phyloP scores from a whole-genome alignment of 805 yeast species.

The Suhomyces emberorum region DNA sequence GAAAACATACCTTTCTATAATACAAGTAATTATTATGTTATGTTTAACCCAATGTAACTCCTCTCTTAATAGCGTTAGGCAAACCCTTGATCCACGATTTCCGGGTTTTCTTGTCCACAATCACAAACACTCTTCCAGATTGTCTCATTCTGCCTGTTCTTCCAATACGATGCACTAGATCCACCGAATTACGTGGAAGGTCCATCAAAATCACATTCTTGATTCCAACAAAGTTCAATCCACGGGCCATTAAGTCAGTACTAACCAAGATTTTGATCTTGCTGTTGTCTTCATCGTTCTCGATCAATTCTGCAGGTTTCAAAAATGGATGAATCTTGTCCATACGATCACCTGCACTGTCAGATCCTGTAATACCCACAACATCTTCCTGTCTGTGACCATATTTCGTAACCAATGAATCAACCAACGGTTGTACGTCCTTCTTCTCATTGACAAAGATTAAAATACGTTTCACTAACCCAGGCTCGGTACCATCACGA shows the following conservation, averaged over 20 bases:
- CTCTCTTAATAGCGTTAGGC: slow-evolving; percentile 62
- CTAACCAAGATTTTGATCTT: slow-evolving; percentile 70
- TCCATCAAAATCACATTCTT: slow-evolving; percentile 82
- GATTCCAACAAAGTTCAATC: slow-evolving; percentile 79
- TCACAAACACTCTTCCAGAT: slow-evolving; percentile 80
- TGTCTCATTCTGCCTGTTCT: slow-evolving; percentile 92
- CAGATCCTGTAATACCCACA: slow-evolving; percentile 64
- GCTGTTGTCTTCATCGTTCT: slow-evolving; percentile 24
- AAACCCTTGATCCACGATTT: slow-evolving; percentile 81
- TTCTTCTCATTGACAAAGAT: slow-evolving; percentile 80
- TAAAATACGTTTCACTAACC: slow-evolving; percentile 71
- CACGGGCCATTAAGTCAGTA: slow-evolving; percentile 88
- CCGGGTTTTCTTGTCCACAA: slow-evolving; percentile 64
- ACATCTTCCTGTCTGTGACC: slow-evolving; percentile 45
- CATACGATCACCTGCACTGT: slow-evolving; percentile 57
- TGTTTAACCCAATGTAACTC: slow-evolving; percentile 28
- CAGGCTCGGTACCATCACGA: slow-evolving; percentile 77
- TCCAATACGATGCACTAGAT: slow-evolving; percentile 87
- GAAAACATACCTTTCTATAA: slow-evolving; percentile 8
- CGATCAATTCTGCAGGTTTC: slow-evolving; percentile 50
- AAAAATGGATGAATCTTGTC: slow-evolving; percentile 59
- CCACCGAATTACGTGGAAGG: slow-evolving; percentile 80
- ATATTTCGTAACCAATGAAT: slow-evolving; percentile 43
- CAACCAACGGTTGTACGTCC: slow-evolving; percentile 57
- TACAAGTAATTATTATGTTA: not conserved